These are phyloP conservation scores for Drosera spatulata DNA, from an alignment of 179 eudicot species.

Conservation along the genomic window DNA sequence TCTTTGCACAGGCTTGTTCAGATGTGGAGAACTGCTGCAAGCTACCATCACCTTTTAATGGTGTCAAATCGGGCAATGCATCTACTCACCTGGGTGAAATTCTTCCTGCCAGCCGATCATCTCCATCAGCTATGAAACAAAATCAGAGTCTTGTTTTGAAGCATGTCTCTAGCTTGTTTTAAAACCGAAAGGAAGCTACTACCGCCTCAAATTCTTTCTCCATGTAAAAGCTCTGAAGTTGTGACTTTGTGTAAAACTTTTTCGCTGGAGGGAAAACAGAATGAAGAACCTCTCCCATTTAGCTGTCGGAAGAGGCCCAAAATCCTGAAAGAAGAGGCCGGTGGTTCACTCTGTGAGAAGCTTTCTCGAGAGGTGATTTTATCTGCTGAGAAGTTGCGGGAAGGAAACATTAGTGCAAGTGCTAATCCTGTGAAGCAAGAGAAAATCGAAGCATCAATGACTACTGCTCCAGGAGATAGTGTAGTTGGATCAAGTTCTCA, in stretches of 20 bases:
- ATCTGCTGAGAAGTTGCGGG: slow-evolving; percentile 9
- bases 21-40: slow-evolving; percentile 21
- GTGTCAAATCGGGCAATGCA: slow-evolving; percentile 18
- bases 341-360: slow-evolving; percentile 10
- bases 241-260: slow-evolving; percentile 27
- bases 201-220: slow-evolving; percentile 13
- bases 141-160: slow-evolving; percentile 19
- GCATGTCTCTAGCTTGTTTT: slow-evolving; percentile 16
- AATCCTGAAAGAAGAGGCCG: slow-evolving; percentile 21
- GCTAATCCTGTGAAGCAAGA: slow-evolving; percentile 10
- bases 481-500: slow-evolving; percentile 11
- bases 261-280: slow-evolving; percentile 14
- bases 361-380: slow-evolving; percentile 9
- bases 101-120: slow-evolving; percentile 79
- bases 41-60: slow-evolving; percentile 22
- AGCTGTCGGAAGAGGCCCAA: slow-evolving; percentile 50
- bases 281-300: slow-evolving; percentile 15
- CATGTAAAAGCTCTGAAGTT: slow-evolving; percentile 12
- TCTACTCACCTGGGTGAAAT: slow-evolving; percentile 25
- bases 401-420: slow-evolving; percentile 1
- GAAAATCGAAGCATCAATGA: slow-evolving; percentile 11
- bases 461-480: slow-evolving; percentile 9
- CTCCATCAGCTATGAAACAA: slow-evolving; percentile 25
- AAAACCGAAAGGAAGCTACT: slow-evolving; percentile 18
- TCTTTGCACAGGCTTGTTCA: slow-evolving; percentile 28